Conservation (phyloP, 768 basidiomycete genomes). For the Pisolithus sp. region DNA sequence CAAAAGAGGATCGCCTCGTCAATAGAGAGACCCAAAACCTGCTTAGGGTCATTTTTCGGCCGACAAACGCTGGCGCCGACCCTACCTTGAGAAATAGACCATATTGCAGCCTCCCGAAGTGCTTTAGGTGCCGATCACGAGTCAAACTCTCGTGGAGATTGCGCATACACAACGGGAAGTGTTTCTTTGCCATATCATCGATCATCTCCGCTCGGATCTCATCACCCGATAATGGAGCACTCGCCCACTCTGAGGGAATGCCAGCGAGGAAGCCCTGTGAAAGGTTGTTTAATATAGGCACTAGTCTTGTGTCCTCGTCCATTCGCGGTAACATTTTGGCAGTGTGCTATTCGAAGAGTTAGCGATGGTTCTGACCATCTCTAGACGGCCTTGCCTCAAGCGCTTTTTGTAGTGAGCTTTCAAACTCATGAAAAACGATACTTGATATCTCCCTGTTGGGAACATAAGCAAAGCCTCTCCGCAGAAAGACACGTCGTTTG, state of each 20-base stretch:
- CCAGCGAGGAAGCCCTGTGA: constrained; percentile 93
- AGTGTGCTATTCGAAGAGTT: constrained; percentile 50
- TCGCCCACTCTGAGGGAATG: constrained; percentile 75
- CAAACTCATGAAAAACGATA: constrained; percentile 84
- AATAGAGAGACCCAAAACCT: constrained; percentile 90
- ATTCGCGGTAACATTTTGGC: constrained; percentile 82
- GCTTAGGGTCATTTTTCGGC: constrained; percentile 2
- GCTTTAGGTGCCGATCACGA: constrained; percentile 81
- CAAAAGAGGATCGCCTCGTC: constrained; percentile 94
- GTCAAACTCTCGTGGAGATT: constrained; percentile 76
- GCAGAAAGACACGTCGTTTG: constrained; percentile 70
- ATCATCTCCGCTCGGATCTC: constrained; percentile 92
- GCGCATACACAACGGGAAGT: constrained; percentile 96
- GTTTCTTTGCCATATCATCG: constrained; percentile 75
- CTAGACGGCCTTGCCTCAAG: constrained; percentile 55
- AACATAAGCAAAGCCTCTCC: constrained; percentile 85
- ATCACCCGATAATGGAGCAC: constrained; percentile 47
- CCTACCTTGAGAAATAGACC: constrained; percentile 90
- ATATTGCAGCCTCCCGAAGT: constrained; percentile 86
- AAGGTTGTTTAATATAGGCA: constrained; percentile 85
- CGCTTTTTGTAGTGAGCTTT: constrained; percentile 59
- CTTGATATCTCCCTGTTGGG: constrained; percentile 70
- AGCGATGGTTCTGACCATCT: constrained; percentile 2
- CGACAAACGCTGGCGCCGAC: constrained; percentile 1
- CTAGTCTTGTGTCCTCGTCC: constrained; percentile 88